A percentile compares a stretch with the other conserved stretches of the same genome.
These are phyloP conservation scores for Amanita fuliginea DNA, from an alignment of 768 basidiomycete genomes.

Conservation along the genomic window DNA sequence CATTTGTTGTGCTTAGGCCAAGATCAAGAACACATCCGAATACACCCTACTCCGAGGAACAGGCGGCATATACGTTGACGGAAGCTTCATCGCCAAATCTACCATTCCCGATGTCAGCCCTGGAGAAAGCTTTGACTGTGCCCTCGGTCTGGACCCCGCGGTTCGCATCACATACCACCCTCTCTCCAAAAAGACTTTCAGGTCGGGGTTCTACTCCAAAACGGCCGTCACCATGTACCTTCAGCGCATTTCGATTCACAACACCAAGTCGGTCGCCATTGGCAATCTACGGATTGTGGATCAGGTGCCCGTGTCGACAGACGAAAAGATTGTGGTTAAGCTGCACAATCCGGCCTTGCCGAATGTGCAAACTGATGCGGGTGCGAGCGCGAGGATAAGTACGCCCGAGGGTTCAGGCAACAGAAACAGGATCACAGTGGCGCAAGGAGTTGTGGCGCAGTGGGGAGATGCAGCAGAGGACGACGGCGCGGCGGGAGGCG, in stretches of 20 bases:
- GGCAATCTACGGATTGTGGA: constrained; percentile 22
- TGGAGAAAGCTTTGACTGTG: constrained; percentile 27
- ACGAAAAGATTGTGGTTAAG: constrained; percentile 20
- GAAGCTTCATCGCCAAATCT: constrained; percentile 27
- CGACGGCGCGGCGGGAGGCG: constrained; percentile 11
- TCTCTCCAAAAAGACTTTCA: constrained; percentile 18
- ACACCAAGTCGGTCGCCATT: constrained; percentile 19
- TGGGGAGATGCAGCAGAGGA: constrained; percentile 16
- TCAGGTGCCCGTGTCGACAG: constrained; percentile 24
- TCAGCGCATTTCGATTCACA: constrained; percentile 26
- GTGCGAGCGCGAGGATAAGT: not conserved
- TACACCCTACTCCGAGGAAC: constrained; percentile 24
- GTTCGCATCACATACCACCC: constrained; percentile 29
- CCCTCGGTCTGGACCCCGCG: constrained; percentile 28
- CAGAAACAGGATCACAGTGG: constrained; percentile 12
- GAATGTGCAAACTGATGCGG: not conserved
- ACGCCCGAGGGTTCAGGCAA: not conserved
- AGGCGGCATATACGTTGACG: constrained; percentile 29
- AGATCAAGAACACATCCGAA: constrained; percentile 27
- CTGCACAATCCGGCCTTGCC: constrained; percentile 17
- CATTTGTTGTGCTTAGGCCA: constrained; percentile 15
- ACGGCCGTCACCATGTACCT: constrained; percentile 16
- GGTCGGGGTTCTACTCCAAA: constrained; percentile 25
- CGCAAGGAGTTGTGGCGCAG: constrained; percentile 16
- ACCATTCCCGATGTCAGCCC: constrained; percentile 23